These are phyloP conservation scores for Cutaneotrichosporon sp. DNA, from an alignment of 1,284 basidiomycete genomes.

Conservation along the genomic window DNA sequence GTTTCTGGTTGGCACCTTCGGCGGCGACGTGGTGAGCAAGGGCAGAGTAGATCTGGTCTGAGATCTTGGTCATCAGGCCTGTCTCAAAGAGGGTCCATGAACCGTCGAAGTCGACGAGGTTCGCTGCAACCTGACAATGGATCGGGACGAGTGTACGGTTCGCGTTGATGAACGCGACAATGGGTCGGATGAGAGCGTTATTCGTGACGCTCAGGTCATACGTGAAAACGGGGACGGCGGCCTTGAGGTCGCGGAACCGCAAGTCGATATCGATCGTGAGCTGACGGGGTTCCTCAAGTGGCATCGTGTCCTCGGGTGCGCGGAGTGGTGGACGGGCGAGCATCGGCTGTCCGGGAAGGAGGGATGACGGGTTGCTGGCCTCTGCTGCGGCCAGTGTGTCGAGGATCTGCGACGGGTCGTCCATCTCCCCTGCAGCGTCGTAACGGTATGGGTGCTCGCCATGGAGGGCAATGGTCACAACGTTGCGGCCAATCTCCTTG, in stretches of 20 bases:
- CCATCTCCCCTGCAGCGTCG: constrained; percentile 24
- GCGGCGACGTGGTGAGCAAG: constrained; percentile 83
- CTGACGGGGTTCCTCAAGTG: constrained; percentile 34
- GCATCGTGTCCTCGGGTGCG: constrained; percentile 59
- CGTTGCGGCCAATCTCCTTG: constrained; percentile 84
- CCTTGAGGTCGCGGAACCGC: constrained; percentile 93
- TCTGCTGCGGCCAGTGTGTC: constrained; percentile 57
- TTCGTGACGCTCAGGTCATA: constrained; percentile 85
- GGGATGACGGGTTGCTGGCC: constrained; percentile 36
- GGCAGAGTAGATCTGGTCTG: constrained; percentile 71
- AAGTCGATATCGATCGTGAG: constrained; percentile 89
- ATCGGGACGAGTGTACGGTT: constrained; percentile 90
- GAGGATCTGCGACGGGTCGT: constrained; percentile 49
- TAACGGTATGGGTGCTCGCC: constrained; percentile 46
- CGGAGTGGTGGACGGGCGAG: constrained; percentile 82
- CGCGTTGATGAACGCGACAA: constrained; percentile 97
- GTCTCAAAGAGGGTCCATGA: constrained; percentile 67
- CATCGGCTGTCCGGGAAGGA: constrained; percentile 83
- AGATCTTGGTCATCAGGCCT: constrained; percentile 47
- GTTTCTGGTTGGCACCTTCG: constrained; percentile 78
- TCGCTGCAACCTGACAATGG: constrained; percentile 77
- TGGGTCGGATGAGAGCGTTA: constrained; percentile 91
- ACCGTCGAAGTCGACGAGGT: constrained; percentile 78
- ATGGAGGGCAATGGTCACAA: constrained; percentile 56
- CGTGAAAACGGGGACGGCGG: constrained; percentile 87